Evolutionary conservation across 176 grass and related monocot genomes (phyloP).

Genomic region (Alopecurus myosuroides): DNA sequence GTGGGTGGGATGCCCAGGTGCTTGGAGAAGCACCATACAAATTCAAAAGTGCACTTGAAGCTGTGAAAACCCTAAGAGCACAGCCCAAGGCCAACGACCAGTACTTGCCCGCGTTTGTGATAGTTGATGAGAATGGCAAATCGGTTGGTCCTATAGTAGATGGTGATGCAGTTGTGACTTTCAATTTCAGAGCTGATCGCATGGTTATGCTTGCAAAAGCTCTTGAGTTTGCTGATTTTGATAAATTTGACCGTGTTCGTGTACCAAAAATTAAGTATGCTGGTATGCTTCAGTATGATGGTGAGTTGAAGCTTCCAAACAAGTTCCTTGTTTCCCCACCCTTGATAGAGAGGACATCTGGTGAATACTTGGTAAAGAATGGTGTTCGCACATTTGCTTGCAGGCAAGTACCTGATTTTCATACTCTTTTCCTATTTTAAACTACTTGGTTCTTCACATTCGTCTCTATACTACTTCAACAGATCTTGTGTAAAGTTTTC

Average conservation of each 20-base stretch:
- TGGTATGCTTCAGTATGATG: slow-evolving; percentile 98
- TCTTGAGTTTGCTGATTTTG: slow-evolving; percentile 87
- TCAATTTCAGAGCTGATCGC: slow-evolving; percentile 96
- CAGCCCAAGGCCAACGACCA: slow-evolving; percentile 69
- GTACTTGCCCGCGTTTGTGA: slow-evolving; percentile 90
- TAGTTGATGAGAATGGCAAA: slow-evolving; percentile 82
- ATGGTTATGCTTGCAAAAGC: slow-evolving; percentile 95
- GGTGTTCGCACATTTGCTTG: slow-evolving; percentile 94
- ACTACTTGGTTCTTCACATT: background rate
- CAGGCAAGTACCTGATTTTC: slow-evolving; percentile 60
- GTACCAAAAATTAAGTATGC: slow-evolving; percentile 86
- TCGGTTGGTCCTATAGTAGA: slow-evolving; percentile 86
- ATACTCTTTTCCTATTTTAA: background rate
- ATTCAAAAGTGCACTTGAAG: slow-evolving; percentile 76
- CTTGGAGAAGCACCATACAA: slow-evolving; percentile 97
- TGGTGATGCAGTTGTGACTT: slow-evolving; percentile 94
- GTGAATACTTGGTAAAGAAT: slow-evolving; percentile 99
- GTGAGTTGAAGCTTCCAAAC: slow-evolving; percentile 78
- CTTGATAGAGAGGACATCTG: slow-evolving; percentile 93
- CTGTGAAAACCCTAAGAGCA: slow-evolving; percentile 84
- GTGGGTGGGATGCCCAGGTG: slow-evolving; percentile 97
- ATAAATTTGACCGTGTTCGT: slow-evolving; percentile 89
- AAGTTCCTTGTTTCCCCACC: slow-evolving; percentile 87
- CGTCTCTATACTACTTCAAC: background rate
- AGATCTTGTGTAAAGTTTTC: background rate